Evolutionary conservation across 352 stramenopile species (phyloP), one percentile per base, ranked within the genome.

Genomic region (Globisporangium emineosum): DNA sequence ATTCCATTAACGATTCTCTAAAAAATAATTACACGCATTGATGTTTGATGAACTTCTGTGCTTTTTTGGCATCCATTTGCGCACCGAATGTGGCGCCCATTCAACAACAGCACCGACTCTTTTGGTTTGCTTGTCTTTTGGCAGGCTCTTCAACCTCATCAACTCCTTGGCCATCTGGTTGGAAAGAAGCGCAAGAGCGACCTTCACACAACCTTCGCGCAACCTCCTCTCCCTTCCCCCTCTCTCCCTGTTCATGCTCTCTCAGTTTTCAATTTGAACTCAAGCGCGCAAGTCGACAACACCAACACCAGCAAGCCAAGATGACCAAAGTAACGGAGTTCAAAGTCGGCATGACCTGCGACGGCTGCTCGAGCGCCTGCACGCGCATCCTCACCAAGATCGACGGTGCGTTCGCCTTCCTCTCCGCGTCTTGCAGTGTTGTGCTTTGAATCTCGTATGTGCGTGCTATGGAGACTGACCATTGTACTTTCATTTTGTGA

Each of bases 361-460:
- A 93, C 33, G 89, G 87, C 75, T 97, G 88, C 83, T 94, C 86
- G 59, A 90, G 75, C 71, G 88, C 89, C 66, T 89, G 87, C 81
- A 93, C 87, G 64, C 86, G 88, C 71, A 97, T 97, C 68, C 85
- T 97, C 54, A 89, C 45, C 70, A 96, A 96, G 81, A 93, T 96
- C 64, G 79, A 90, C 60, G 88, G 85, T 92, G 67, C 67, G 72
- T 75, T 17, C 10, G 9, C 32, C 32, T 10, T 1, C 32, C 23
- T 60, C 25, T 32, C 33, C 21, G 47, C 29, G 30, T 32, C 3
- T 40, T 23, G 12, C 62, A 12, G 47, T 13, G 10, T 40, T 10
- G 17, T 27, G 23, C 25, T 8, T 23, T 37, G 25, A 15, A 5
- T 37, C 13, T 37, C 8, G n/a, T n/a, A n/a, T 10, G 6, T 2